A percentile compares a stretch with the other conserved stretches of the same genome.
Conservation (phyloP, 2,329 filamentous ascomycete genomes). For the Colletotrichum lentis region DNA sequence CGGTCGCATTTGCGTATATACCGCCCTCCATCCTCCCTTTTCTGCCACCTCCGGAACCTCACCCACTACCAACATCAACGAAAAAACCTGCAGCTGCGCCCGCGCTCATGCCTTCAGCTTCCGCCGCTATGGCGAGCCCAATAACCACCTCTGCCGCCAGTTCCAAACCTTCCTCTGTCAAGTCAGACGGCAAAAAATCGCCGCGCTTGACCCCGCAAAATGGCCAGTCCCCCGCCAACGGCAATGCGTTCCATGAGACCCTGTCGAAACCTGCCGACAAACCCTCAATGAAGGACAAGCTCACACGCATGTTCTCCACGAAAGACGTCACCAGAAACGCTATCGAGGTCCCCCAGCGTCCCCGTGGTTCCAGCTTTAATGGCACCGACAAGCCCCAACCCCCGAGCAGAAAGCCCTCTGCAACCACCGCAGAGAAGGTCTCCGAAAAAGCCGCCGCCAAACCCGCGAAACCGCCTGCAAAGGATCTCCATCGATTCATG, state of each 20-base stretch:
- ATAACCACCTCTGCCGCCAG: slow-evolving; percentile 50
- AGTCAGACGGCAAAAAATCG: slow-evolving; percentile 54
- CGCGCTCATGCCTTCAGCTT: slow-evolving; percentile 35
- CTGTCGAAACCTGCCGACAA: slow-evolving; percentile 57
- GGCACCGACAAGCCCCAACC: slow-evolving; percentile 51
- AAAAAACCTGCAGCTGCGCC: slow-evolving; percentile 6
- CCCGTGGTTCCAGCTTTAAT: slow-evolving; percentile 47
- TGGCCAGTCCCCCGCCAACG: slow-evolving; percentile 42
- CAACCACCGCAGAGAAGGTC: slow-evolving; percentile 42
- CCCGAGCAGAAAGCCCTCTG: slow-evolving; percentile 46
- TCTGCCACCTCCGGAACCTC: slow-evolving; percentile 12
- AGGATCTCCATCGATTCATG: slow-evolving; percentile 59
- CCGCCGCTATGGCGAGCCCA: slow-evolving; percentile 36
- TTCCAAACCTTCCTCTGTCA: slow-evolving; percentile 60
- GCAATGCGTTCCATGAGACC: slow-evolving; percentile 44
- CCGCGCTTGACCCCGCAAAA: slow-evolving; percentile 52
- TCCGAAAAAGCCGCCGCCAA: slow-evolving; percentile 48
- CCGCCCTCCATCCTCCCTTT: slow-evolving; percentile 19
- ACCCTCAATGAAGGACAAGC: slow-evolving; percentile 68
- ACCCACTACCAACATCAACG: slow-evolving; percentile 6
- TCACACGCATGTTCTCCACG: slow-evolving; percentile 71
- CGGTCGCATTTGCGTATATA: slow-evolving; percentile 33
- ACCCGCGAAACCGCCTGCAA: slow-evolving; percentile 47
- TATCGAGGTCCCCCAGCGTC: slow-evolving; percentile 47
- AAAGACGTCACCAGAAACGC: slow-evolving; percentile 57